Evolutionary conservation across 2,329 filamentous ascomycete genomes (phyloP).

Genomic region (Eutypa lata): DNA sequence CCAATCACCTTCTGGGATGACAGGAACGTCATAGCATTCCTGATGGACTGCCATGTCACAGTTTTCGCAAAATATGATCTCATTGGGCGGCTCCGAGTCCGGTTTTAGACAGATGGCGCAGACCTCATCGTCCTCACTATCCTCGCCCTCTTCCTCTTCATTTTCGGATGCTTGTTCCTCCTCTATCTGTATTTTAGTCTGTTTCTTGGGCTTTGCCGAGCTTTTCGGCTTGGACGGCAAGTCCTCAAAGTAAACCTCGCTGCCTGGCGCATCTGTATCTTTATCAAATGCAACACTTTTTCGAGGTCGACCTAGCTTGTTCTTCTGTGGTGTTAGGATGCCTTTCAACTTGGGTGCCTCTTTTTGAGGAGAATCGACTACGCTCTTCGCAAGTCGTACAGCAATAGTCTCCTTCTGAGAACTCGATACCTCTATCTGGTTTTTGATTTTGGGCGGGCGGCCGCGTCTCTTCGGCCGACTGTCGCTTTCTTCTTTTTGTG

Average conservation of each 20-base stretch:
- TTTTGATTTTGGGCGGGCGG: slow-evolving; percentile 15
- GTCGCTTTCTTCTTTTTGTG: not conserved
- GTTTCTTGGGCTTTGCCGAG: slow-evolving; percentile 17
- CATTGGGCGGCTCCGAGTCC: slow-evolving; percentile 55
- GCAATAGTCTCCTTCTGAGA: slow-evolving; percentile 9
- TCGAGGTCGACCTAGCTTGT: slow-evolving; percentile 32
- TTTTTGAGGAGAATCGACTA: slow-evolving; percentile 7
- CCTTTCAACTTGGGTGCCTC: slow-evolving; percentile 41
- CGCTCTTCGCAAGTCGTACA: slow-evolving; percentile 4
- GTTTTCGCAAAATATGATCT: slow-evolving; percentile 62
- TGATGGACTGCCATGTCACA: slow-evolving; percentile 63
- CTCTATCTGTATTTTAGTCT: slow-evolving; percentile 10
- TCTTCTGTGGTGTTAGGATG: slow-evolving; percentile 55
- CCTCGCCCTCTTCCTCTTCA: slow-evolving; percentile 26
- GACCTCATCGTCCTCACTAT: slow-evolving; percentile 48
- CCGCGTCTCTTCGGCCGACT: slow-evolving; percentile 17
- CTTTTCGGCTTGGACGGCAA: slow-evolving; percentile 37
- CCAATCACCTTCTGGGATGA: slow-evolving; percentile 62
- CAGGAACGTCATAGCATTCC: slow-evolving; percentile 54
- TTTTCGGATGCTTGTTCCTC: slow-evolving; percentile 13
- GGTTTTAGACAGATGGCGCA: slow-evolving; percentile 57
- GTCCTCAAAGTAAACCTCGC: slow-evolving; percentile 52
- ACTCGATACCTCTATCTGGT: slow-evolving; percentile 1
- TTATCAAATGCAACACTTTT: slow-evolving; percentile 57
- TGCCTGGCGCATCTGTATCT: slow-evolving; percentile 21